phyloP scores from a whole-genome alignment of 2,329 filamentous ascomycete genomes.

The Alternaria postmessia region DNA sequence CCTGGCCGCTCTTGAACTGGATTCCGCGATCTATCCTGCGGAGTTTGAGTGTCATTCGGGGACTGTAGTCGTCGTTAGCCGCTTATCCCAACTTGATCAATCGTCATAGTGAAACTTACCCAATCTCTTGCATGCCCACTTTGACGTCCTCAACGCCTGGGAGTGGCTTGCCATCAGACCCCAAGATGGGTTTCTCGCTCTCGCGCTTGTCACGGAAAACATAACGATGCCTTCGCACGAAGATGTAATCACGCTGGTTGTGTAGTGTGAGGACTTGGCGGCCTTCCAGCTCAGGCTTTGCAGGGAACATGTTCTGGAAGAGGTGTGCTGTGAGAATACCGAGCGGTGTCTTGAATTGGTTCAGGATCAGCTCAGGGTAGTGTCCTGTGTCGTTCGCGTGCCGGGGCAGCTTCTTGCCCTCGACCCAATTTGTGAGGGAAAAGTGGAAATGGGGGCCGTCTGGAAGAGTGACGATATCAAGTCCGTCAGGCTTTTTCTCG shows the following conservation, averaged over 20 bases:
- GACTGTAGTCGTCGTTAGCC: constrained; percentile 19
- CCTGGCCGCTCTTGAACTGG: constrained; percentile 75
- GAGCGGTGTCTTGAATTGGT: constrained; percentile 93
- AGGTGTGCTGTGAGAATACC: constrained; percentile 85
- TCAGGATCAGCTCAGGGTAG: constrained; percentile 87
- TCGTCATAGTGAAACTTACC: constrained; percentile 45
- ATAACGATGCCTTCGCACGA: constrained; percentile 88
- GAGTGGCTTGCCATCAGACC: constrained; percentile 81
- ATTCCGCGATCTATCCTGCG: constrained; percentile 91
- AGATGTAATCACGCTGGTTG: constrained; percentile 96
- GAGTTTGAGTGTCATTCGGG: constrained; percentile 81
- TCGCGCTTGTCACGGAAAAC: constrained; percentile 88
- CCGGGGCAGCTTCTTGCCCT: constrained; percentile 85
- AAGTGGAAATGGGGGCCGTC: constrained; percentile 92
- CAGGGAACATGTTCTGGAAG: constrained; percentile 81
- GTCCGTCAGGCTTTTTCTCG: constrained; percentile 79
- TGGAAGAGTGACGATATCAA: constrained; percentile 86
- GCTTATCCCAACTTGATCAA: background rate
- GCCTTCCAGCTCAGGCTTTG: constrained; percentile 81
- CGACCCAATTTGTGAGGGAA: constrained; percentile 86
- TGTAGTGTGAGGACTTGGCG: constrained; percentile 91
- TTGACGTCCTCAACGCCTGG: constrained; percentile 86
- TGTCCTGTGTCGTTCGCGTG: constrained; percentile 89
- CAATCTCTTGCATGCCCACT: constrained; percentile 88
- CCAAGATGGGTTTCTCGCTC: constrained; percentile 86